phyloP scores from a whole-genome alignment of 2,329 filamentous ascomycete species.

The Ustulina deusta region DNA sequence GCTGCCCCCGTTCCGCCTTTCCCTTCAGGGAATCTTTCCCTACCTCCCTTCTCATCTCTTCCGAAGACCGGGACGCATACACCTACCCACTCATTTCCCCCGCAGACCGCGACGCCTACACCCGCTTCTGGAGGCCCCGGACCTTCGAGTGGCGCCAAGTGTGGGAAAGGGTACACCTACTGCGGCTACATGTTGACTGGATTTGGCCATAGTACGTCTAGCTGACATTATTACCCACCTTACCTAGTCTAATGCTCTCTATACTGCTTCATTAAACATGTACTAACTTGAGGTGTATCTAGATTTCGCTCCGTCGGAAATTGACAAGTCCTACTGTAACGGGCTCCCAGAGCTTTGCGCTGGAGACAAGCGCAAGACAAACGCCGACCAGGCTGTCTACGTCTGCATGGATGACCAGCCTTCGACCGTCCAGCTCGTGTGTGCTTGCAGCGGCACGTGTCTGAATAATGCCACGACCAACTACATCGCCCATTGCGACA shows the following conservation, averaged over 20 bases:
- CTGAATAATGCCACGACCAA: slow-evolving; percentile 48
- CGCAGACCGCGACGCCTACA: slow-evolving; percentile 9
- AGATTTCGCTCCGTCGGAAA: slow-evolving; percentile 47
- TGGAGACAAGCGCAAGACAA: slow-evolving; percentile 46
- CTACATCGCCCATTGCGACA: slow-evolving; percentile 51
- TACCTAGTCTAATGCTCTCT: neutral
- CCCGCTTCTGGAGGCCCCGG: slow-evolving; percentile 29
- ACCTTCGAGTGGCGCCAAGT: slow-evolving; percentile 42
- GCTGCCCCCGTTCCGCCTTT: slow-evolving; percentile 4
- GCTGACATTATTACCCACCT: neutral
- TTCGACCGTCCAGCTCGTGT: slow-evolving; percentile 48
- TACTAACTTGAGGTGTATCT: slow-evolving; percentile 15
- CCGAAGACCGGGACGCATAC: slow-evolving; percentile 14
- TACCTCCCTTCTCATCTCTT: slow-evolving; percentile 14
- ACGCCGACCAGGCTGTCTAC: slow-evolving; percentile 48
- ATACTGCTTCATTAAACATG: neutral
- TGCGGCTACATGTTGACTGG: slow-evolving; percentile 50
- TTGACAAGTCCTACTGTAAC: slow-evolving; percentile 49
- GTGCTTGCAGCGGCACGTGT: slow-evolving; percentile 49
- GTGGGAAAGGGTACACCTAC: slow-evolving; percentile 52
- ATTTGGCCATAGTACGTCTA: slow-evolving; percentile 48
- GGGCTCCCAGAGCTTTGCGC: slow-evolving; percentile 46
- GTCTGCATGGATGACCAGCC: slow-evolving; percentile 51
- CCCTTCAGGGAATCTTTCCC: slow-evolving; percentile 14
- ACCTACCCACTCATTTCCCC: too few species aligned